phyloP scores from a whole-genome alignment of 129 eudicot genomes.

The Escallonia herrerae region DNA sequence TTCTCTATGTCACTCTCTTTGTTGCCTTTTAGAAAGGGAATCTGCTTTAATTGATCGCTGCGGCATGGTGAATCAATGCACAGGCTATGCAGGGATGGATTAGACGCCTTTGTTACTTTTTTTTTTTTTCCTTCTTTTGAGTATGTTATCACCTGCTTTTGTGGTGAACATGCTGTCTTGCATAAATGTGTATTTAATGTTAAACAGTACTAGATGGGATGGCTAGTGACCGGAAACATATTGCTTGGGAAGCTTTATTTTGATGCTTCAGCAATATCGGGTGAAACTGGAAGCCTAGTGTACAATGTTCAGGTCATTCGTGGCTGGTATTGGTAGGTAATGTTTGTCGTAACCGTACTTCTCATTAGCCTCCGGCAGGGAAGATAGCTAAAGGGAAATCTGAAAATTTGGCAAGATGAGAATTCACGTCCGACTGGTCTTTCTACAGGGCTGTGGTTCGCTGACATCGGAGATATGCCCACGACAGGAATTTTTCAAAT shows the following conservation, averaged over 20 bases:
- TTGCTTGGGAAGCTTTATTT: not conserved
- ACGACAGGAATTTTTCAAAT: too few species aligned
- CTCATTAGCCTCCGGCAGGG: too few species aligned
- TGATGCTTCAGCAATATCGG: not conserved
- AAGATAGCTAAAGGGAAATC: too few species aligned
- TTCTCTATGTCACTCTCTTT: not conserved
- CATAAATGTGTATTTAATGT: conserved; percentile 5
- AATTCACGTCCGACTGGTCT: too few species aligned
- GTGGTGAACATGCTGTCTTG: not conserved
- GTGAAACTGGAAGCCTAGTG: too few species aligned
- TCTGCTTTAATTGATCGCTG: conserved; percentile 3
- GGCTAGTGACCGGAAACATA: not conserved
- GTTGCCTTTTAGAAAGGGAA: not conserved
- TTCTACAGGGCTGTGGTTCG: too few species aligned
- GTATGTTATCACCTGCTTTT: not conserved
- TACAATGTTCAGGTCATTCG: too few species aligned
- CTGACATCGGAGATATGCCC: too few species aligned
- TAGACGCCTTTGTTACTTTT: conserved; percentile 6
- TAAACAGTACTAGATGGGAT: not conserved
- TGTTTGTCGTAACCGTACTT: too few species aligned
- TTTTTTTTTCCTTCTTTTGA: not conserved
- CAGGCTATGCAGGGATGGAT: conserved; percentile 3
- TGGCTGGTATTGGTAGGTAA: too few species aligned
- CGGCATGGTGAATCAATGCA: not conserved
- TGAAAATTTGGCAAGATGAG: too few species aligned